phyloP scores from a whole-genome alignment of 495 filamentous ascomycete species.

The Talaromyces proteolyticus region DNA sequence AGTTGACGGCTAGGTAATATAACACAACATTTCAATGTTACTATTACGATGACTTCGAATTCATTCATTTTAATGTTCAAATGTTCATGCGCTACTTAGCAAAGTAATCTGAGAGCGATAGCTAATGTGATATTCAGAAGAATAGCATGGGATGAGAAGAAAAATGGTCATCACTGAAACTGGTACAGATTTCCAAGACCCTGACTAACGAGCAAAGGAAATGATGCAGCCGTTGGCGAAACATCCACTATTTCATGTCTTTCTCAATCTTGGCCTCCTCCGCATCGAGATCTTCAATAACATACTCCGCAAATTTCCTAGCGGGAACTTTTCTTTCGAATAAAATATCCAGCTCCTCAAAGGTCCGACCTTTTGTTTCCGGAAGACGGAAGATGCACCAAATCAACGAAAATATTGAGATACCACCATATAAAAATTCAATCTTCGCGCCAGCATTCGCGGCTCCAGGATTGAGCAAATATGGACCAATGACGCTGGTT shows the following conservation, averaged over 20 bases:
- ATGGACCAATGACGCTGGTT: conserved; percentile 2
- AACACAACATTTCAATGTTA: too few species aligned
- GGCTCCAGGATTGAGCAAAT: conserved; percentile 4
- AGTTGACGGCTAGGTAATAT: too few species aligned
- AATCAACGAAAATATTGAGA: conserved; percentile 3
- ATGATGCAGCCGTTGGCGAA: too few species aligned
- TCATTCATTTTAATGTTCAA: too few species aligned
- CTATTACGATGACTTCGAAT: too few species aligned
- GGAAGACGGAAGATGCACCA: conserved; percentile 8
- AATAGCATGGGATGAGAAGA: not conserved
- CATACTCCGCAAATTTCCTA: not conserved
- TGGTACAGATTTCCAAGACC: too few species aligned
- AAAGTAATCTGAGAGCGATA: too few species aligned
- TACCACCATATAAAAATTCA: conserved; percentile 5
- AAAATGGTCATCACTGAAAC: too few species aligned
- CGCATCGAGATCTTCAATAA: not conserved
- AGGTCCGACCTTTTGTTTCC: conserved; percentile 48
- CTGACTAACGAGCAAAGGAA: too few species aligned
- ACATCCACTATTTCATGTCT: not conserved
- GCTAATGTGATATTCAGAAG: too few species aligned
- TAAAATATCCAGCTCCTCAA: conserved; percentile 57
- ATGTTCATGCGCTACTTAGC: too few species aligned
- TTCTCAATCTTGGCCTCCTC: not conserved
- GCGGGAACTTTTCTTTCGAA: conserved; percentile 51
- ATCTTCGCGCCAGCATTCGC: conserved; percentile 8